Evolutionary conservation across 441 rosid species (phyloP), one percentile per base, ranked within the genome.

Genomic region (Syzygium syzygioides): DNA sequence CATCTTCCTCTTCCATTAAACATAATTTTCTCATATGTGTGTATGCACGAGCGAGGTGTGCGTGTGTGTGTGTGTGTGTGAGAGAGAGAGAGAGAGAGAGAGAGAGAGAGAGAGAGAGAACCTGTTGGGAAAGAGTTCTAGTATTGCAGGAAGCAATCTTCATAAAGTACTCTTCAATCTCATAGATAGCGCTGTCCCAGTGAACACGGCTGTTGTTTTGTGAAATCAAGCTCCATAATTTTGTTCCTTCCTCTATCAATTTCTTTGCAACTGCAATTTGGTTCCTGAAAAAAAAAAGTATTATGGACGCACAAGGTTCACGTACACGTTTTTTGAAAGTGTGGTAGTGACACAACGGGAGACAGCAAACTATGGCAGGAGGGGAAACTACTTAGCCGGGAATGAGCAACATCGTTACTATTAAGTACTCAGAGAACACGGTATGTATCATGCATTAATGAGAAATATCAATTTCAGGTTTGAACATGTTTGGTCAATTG

Each of bases 181-280:
- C 95, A 87, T 92, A 92, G 83, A 92, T 90, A 55, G 90, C 95
- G 85, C 88, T 94, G 71, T 94, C 96, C 99, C 99, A 96, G 80
- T 91, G 95, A 91, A 95, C 95, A 62, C 88, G 94, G 53, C 84
- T 89, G 88, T 94, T 93, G 92, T 94, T 93, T 92, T 92, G 94
- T 48, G 98, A 92, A 83, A 97, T 93, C 90, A 91, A 89, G 88
- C 93, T 94, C 98, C 99, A 97, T 11, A 94, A 93, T 90, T 88
- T 94, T 83, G 95, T 95, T 91, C 99, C 99, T 91, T 97, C 98
- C 80, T 92, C 96, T 90, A 97, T 97, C 95, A 97, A 89, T 87
- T 93, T 91, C 92, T 93, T 97, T 76, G 95, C 95, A 88, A 94
- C 92, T 85, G 91, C 91, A 90, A 97, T 94, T 91, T 95, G 98